Evolutionary conservation across 2,329 filamentous ascomycete species (phyloP), one percentile per base, ranked within the genome.

Genomic region (Cladosporium sp.): DNA sequence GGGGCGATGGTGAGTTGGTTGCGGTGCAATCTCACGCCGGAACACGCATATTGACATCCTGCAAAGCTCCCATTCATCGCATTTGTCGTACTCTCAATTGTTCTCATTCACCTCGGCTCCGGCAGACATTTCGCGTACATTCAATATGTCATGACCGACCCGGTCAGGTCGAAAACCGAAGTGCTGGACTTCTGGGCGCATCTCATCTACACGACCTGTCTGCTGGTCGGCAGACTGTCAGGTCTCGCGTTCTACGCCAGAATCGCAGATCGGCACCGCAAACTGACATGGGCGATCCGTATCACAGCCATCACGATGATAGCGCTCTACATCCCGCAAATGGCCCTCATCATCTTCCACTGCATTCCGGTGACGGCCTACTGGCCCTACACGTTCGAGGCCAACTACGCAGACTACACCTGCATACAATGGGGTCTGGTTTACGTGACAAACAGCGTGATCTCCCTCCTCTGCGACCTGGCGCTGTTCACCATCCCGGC

Each of bases 241-340:
- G 77, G 77, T 55, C 65, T 80, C 4, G 75, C 77, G 0, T 77
- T 80, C 52, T 80, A 79, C 61, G 67, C 70, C 46, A 73, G 76
- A 3, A 65, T 80, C 3, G 73, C 72, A 55, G 66, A 64, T 4
- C 60, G 72, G 18, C 66, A 74, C 59, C 48, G 62, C 40, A 58
- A 64, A 28, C 68, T 76, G 6, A 61, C 62, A 4, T 49, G 68
- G 3, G 58, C 66, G 4, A 74, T 76, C 43, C 50, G 46, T 9
- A 54, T 37, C 13, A 52, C 65, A 61, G 65, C 67, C 16, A 68
- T 59, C 3, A 55, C 74, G 33, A 59, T 78, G 16, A 57, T 73
- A 33, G 69, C 66, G 6, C 73, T 72, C 0, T 79, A 70, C 45
- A 54, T 79, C 1, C 72, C 75, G 0, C 77, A 79, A 53, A 64